These are phyloP conservation scores for Sicyos edulis DNA, from an alignment of 306 rosid species.

Conservation along the genomic window DNA sequence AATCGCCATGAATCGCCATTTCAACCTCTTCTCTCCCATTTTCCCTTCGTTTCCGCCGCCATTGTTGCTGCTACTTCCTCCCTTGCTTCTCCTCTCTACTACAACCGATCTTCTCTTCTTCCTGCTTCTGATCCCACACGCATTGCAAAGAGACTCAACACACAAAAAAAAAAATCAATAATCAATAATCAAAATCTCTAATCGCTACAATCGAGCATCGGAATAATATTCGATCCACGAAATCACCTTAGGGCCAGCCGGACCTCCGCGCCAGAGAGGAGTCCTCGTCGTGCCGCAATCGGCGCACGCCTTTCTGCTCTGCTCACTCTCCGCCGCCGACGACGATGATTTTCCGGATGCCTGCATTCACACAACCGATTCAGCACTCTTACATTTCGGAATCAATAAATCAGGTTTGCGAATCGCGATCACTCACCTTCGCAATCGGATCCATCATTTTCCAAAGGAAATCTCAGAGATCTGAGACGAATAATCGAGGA, in stretches of 20 bases:
- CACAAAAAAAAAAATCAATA: too few species aligned
- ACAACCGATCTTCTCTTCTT: slow-evolving; percentile 72
- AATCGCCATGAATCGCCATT: slow-evolving; percentile 45
- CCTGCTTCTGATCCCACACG: slow-evolving; percentile 95
- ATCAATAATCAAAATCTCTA: background rate
- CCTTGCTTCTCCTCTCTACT: slow-evolving; percentile 38
- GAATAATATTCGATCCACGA: background rate
- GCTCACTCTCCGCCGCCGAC: slow-evolving; percentile 39
- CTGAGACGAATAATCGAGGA: slow-evolving; percentile 15
- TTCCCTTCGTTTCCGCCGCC: background rate
- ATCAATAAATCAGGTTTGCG: too few species aligned
- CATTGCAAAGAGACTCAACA: slow-evolving; percentile 73
- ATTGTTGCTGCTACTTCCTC: too few species aligned
- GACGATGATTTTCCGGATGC: too few species aligned
- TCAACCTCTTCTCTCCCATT: slow-evolving; percentile 39
- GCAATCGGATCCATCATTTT: slow-evolving; percentile 64
- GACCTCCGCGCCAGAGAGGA: slow-evolving; percentile 96
- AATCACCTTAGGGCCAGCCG: slow-evolving; percentile 86
- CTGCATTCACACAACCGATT: too few species aligned
- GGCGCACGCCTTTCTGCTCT: slow-evolving; percentile 64
- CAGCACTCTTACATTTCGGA: too few species aligned
- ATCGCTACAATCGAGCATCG: slow-evolving; percentile 2
- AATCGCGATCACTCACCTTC: slow-evolving; percentile 37
- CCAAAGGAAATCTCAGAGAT: slow-evolving; percentile 28
- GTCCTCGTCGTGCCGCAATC: slow-evolving; percentile 91